Base-by-base conservation (phyloP, 2,329 filamentous ascomycete genomes). In the Aspergillus sp. region DNA sequence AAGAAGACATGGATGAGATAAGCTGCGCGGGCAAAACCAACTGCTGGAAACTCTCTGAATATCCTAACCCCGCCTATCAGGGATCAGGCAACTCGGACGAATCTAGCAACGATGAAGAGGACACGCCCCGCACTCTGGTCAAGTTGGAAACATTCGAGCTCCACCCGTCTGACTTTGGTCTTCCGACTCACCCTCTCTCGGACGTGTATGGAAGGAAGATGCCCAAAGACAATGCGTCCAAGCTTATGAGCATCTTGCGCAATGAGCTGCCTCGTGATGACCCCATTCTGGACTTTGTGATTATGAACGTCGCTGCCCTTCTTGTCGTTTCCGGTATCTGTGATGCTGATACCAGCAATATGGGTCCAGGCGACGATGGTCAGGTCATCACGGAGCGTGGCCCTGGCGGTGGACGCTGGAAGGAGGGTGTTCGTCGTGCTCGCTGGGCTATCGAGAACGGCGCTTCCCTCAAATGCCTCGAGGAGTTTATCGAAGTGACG, bases 1-100 rank as follows among this genome's bases (percentile, higher is more conserved):
- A 87, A 56, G 94, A 97, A 72, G 89, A 97, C 59, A 81, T 98
- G 25, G 93, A 98, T 65, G 93, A 98, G 73, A 82, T 98, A 52
- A 93, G 87, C 59, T 96, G 91, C 58, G 93, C 91, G 1, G 91
- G 93, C 0, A 77, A 78, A 32, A 95, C 90, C 2, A 83, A 87
- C 60, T 95, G 90, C 78, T 98, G 93, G 93, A 83, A 83, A 70
- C 71, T 96, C 22, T 74, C 73, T 4, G 77, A 78, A 52, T 68
- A 73, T 45, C 63, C 71, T 1, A 76, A 76, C 61, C 66, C 75
- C 4, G 64, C 61, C 10, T 75, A 70, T 52, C 60, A 64, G 22
- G 59, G 52, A 7, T 53, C 61, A 7, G 62, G 65, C 12, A 20
- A 17, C 9, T 3, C 17, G 15, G 65, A 79, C 46, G 73, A 78